Evolutionary conservation across 2,329 filamentous ascomycete species (phyloP).

Genomic region (Byssothecium circinans): DNA sequence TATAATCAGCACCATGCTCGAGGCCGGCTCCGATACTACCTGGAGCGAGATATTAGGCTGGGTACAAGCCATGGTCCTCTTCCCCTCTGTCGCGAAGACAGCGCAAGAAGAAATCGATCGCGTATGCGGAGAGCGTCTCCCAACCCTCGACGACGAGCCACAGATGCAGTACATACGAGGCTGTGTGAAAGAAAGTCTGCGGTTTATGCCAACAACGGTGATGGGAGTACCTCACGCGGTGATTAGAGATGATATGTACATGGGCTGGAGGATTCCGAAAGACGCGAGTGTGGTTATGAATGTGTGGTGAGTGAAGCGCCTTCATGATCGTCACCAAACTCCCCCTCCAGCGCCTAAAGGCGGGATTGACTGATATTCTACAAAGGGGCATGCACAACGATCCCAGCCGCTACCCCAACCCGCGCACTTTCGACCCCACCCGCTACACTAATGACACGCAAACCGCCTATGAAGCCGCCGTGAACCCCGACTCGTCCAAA

Average conservation of each 20-base stretch:
- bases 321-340: neutral
- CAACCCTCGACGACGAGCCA: constrained; percentile 23
- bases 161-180: constrained; percentile 22
- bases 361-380: neutral
- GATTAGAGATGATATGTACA: constrained; percentile 23
- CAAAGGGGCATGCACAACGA: constrained; percentile 16
- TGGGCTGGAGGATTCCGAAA: constrained; percentile 38
- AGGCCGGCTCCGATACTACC: constrained; percentile 22
- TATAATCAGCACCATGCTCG: constrained; percentile 15
- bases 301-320: constrained; percentile 23
- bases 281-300: constrained; percentile 36
- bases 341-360: neutral
- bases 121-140: constrained; percentile 29
- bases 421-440: constrained; percentile 20
- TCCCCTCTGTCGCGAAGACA: constrained; percentile 12
- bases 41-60: constrained; percentile 16
- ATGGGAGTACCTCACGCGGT: constrained; percentile 18
- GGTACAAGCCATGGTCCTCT: constrained; percentile 19
- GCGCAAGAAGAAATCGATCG: constrained; percentile 26
- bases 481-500: constrained; percentile 15
- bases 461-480: constrained; percentile 12
- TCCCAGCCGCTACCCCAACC: constrained; percentile 13
- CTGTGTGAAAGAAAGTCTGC: constrained; percentile 23
- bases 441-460: constrained; percentile 20
- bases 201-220: constrained; percentile 24